phyloP scores from a whole-genome alignment of 108 stramenopile genomes.

The Nitzschia sp. region DNA sequence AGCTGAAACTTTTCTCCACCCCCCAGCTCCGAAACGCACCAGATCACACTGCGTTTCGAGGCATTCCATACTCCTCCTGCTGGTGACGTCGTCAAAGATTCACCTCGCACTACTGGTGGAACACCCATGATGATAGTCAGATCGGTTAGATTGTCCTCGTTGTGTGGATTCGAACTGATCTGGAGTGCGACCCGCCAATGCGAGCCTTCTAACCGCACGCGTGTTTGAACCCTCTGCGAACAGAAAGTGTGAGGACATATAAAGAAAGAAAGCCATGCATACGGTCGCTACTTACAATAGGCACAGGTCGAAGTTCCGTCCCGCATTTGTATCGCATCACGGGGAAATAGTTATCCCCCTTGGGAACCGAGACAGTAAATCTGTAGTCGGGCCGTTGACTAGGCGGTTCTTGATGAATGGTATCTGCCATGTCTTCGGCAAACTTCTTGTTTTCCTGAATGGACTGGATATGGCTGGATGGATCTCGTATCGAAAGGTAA shows the following conservation, averaged over 20 bases:
- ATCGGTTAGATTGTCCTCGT: constrained; percentile 74
- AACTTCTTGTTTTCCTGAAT: constrained; percentile 81
- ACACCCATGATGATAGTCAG: constrained; percentile 87
- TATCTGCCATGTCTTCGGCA: constrained; percentile 45
- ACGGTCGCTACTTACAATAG: constrained; percentile 67
- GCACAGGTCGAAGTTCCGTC: constrained; percentile 74
- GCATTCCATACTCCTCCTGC: constrained; percentile 86
- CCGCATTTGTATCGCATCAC: constrained; percentile 82
- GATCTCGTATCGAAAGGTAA: constrained; percentile 63
- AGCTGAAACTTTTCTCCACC: constrained; percentile 89
- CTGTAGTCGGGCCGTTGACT: constrained; percentile 37
- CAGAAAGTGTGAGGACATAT: no score
- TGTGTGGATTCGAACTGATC: constrained; percentile 88
- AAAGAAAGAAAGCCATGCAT: neutral
- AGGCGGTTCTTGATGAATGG: constrained; percentile 3
- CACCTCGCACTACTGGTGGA: constrained; percentile 60
- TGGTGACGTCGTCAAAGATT: constrained; percentile 74
- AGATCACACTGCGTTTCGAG: constrained; percentile 77
- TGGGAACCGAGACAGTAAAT: constrained; percentile 68
- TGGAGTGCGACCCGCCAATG: constrained; percentile 82
- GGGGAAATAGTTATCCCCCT: constrained; percentile 77
- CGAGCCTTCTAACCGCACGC: constrained; percentile 59
- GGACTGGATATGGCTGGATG: constrained; percentile 63
- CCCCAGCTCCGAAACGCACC: constrained; percentile 83
- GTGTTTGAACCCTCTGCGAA: constrained; percentile 76